These are phyloP conservation scores for Sporothrix sp. DNA, from an alignment of 2,329 filamentous ascomycete genomes.

Conservation along the genomic window DNA sequence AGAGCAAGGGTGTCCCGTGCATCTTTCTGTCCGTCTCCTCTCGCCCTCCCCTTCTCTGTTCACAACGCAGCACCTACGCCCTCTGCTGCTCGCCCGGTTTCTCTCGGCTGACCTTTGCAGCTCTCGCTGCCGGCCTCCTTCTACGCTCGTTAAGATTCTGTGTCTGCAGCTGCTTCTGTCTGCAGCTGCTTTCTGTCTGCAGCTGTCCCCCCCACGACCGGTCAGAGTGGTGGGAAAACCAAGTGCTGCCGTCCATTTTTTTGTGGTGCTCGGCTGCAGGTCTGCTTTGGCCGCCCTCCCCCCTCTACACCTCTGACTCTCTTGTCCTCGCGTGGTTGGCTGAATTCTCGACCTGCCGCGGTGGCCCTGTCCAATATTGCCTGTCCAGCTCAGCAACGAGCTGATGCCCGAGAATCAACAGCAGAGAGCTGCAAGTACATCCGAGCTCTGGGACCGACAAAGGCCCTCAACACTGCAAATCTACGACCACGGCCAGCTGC, in stretches of 20 bases:
- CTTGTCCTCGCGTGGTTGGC: not conserved
- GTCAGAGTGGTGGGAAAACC: not conserved
- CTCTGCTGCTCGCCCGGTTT: not conserved
- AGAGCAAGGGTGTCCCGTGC: no score
- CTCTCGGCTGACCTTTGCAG: not conserved
- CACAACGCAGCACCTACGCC: not conserved
- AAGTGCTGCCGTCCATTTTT: not conserved
- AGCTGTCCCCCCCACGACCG: constrained; percentile 5
- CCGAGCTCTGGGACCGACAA: not conserved
- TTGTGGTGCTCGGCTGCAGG: not conserved
- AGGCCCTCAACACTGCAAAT: not conserved
- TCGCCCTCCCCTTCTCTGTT: not conserved
- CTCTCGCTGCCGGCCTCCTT: not conserved
- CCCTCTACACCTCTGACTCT: not conserved
- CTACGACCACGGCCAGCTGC: not conserved
- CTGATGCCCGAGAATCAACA: constrained; percentile 5
- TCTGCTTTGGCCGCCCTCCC: not conserved
- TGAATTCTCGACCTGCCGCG: not conserved
- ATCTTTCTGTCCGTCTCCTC: not conserved
- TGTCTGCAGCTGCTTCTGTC: no score
- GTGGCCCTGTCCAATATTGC: not conserved
- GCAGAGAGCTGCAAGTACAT: not conserved
- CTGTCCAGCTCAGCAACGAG: not conserved
- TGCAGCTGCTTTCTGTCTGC: not conserved
- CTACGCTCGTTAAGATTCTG: not conserved